Conservation (phyloP, 805 yeast genomes). For the Wickerhamomyces bisporus region DNA sequence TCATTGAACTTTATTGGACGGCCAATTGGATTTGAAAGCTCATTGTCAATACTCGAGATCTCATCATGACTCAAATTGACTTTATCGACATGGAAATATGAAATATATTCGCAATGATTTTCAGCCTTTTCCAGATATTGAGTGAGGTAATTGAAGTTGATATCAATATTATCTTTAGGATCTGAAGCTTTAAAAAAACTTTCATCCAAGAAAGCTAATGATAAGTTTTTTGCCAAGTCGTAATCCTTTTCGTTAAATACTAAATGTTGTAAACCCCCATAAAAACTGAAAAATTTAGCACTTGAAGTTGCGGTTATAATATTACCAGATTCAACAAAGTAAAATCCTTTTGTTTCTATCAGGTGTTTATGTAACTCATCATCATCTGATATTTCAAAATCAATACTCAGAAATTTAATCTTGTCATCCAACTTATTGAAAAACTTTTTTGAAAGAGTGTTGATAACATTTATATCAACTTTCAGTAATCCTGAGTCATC, state of each 20-base stretch:
- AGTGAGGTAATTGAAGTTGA: slow-evolving; percentile 19
- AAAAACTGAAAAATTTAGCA: slow-evolving; percentile 59
- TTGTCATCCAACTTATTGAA: slow-evolving; percentile 32
- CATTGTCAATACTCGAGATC: slow-evolving; percentile 62
- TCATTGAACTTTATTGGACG: slow-evolving; percentile 51
- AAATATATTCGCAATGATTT: slow-evolving; percentile 63
- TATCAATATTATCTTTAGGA: slow-evolving; percentile 15
- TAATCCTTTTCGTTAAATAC: slow-evolving; percentile 40
- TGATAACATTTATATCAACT: slow-evolving; percentile 16
- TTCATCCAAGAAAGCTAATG: slow-evolving; percentile 38
- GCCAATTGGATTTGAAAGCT: slow-evolving; percentile 69
- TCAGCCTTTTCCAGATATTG: slow-evolving; percentile 27
- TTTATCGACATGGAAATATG: slow-evolving; percentile 64
- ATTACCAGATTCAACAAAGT: slow-evolving; percentile 63
- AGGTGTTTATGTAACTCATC: slow-evolving; percentile 45
- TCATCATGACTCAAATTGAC: slow-evolving; percentile 50
- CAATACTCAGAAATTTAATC: slow-evolving; percentile 33
- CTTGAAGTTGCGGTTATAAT: slow-evolving; percentile 53
- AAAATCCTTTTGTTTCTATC: slow-evolving; percentile 53
- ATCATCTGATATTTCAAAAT: slow-evolving; percentile 33
- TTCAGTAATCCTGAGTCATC: slow-evolving; percentile 26
- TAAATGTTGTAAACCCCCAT: slow-evolving; percentile 53
- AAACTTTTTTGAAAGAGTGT: slow-evolving; percentile 13
- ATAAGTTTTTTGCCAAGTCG: slow-evolving; percentile 39
- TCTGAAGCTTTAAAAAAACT: slow-evolving; percentile 24